A percentile compares a stretch with the other conserved stretches of the same genome.
Evolutionary conservation across 176 grass and related monocot genomes (phyloP).

Genomic region (Bonia amplexicaulis): DNA sequence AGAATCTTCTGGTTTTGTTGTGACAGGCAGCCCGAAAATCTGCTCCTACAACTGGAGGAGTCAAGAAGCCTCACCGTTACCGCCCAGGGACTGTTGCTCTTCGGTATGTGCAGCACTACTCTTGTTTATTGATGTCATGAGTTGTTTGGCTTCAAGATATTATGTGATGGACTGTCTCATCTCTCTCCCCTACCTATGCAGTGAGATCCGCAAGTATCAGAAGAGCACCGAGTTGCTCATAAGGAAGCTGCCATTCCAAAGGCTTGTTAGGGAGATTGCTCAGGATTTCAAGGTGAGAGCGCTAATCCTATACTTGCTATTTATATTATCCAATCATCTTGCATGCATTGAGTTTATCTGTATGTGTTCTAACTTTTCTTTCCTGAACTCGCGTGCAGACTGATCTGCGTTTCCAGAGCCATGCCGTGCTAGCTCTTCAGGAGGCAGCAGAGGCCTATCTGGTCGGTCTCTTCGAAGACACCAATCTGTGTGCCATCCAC

Average conservation of each 20-base stretch:
- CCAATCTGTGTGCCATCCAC: conserved; percentile 39
- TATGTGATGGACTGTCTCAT: not conserved
- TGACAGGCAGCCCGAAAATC: conserved; percentile 38
- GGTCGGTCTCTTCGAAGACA: conserved; percentile 42
- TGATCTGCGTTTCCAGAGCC: conserved; percentile 50
- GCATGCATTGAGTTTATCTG: not conserved
- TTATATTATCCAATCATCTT: not conserved
- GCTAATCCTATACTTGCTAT: not conserved
- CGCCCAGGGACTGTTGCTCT: conserved; percentile 41
- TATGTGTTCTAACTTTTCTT: not conserved
- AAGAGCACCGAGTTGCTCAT: conserved; percentile 46
- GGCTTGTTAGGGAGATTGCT: conserved; percentile 52
- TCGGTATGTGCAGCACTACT: not conserved
- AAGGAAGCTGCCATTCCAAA: conserved; percentile 47
- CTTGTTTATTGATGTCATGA: not conserved
- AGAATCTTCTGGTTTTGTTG: not conserved
- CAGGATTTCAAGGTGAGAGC: conserved; percentile 41
- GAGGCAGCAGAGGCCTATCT: conserved; percentile 45
- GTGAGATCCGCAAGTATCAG: conserved; percentile 44
- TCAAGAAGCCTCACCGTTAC: conserved; percentile 49
- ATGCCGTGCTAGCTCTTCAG: conserved; percentile 42
- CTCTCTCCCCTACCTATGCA: not conserved
- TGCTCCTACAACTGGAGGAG: conserved; percentile 41
- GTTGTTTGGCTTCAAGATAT: not conserved
- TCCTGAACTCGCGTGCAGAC: conserved; percentile 6